phyloP scores from a whole-genome alignment of 2,329 filamentous ascomycete genomes.

The Geosmithia morbida region DNA sequence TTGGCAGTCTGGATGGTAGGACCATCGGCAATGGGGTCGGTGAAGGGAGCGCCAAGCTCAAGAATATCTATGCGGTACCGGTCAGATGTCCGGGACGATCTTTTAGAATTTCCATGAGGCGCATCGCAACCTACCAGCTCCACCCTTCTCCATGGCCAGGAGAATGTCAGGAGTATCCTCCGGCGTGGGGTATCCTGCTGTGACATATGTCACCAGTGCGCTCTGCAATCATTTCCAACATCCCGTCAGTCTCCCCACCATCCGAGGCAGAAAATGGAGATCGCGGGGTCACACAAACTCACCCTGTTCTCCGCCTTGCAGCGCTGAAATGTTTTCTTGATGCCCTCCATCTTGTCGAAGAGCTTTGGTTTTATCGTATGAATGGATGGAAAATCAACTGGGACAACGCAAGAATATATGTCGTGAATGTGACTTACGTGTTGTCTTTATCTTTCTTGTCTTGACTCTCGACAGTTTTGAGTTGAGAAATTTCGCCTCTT shows the following conservation, averaged over 20 bases:
- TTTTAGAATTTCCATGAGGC: not conserved
- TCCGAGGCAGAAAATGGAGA: not conserved
- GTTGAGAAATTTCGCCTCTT: not conserved
- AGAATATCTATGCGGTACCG: conserved; percentile 51
- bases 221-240: conserved; percentile 30
- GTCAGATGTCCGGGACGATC: not conserved
- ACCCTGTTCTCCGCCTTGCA: conserved; percentile 47
- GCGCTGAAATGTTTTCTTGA: conserved; percentile 43
- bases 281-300: conserved; percentile 12
- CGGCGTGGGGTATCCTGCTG: conserved; percentile 78
- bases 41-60: conserved; percentile 92
- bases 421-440: not conserved
- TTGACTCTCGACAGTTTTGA: not conserved
- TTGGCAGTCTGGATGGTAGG: conserved; percentile 95
- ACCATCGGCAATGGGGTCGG: conserved; percentile 94
- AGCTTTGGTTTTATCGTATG: not conserved
- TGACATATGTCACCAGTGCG: conserved; percentile 91
- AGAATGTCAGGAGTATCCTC: conserved; percentile 73
- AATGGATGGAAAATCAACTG: not conserved
- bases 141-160: conserved; percentile 81
- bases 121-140: conserved; percentile 51
- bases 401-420: not conserved
- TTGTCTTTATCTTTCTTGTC: not conserved
- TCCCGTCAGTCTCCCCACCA: conserved; percentile 6
- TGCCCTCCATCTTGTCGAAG: conserved; percentile 32